Percentiles rank a stretch among this genome's conserved stretches.
phyloP scores from a whole-genome alignment of 2,329 filamentous ascomycete species.

The Daldinia sp. region DNA sequence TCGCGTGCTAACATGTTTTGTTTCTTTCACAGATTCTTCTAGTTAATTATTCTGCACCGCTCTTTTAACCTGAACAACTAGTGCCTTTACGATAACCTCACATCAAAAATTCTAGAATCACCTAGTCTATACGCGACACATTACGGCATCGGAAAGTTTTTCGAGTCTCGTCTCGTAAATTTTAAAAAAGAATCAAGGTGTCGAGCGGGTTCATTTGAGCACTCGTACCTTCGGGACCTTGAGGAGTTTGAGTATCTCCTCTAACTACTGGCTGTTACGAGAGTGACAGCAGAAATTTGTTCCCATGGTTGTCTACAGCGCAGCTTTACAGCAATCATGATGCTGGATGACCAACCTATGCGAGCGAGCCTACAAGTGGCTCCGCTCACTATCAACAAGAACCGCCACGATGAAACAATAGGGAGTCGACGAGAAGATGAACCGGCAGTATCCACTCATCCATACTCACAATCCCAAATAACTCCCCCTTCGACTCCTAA shows the following conservation, averaged over 20 bases:
- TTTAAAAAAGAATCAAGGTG: conserved; percentile 1
- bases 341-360: conserved; percentile 57
- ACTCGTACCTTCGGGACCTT: background rate
- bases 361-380: conserved; percentile 69
- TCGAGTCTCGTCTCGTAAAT: conserved; percentile 1
- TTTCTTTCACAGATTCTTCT: conserved; percentile 18
- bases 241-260: conserved; percentile 28
- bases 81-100: background rate
- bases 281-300: conserved; percentile 37
- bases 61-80: conserved; percentile 2
- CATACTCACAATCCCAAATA: conserved; percentile 67
- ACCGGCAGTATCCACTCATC: conserved; percentile 47
- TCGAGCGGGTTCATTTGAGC: background rate
- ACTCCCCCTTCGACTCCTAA: conserved; percentile 81
- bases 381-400: conserved; percentile 63
- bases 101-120: conserved; percentile 5
- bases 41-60: background rate
- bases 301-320: conserved; percentile 51
- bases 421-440: conserved; percentile 43
- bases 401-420: conserved; percentile 44
- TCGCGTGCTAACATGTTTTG: conserved; percentile 38
- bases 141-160: conserved; percentile 9
- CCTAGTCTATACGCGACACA: conserved; percentile 1
- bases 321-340: conserved; percentile 53
- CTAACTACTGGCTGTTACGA: conserved; percentile 34